Percentiles rank a stretch among this genome's conserved stretches.
phyloP scores from a whole-genome alignment of 192 early-diverging fungal genomes.

The Coemansia sp. region DNA sequence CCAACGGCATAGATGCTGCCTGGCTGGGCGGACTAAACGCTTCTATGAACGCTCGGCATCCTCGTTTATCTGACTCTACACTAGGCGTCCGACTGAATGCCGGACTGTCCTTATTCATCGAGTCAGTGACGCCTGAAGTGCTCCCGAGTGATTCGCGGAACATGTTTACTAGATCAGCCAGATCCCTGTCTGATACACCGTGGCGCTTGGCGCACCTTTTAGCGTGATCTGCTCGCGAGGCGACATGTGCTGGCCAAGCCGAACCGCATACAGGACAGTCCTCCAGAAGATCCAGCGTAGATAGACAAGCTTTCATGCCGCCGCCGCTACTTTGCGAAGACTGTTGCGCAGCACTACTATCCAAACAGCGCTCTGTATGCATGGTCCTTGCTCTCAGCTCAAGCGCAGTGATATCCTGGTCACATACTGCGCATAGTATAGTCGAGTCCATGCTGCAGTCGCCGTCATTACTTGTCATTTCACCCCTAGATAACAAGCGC shows the following conservation, averaged over 20 bases:
- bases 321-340: background rate
- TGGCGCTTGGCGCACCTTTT: slow-evolving; percentile 29
- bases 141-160: slow-evolving; percentile 40
- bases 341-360: slow-evolving; percentile 4
- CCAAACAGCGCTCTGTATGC: slow-evolving; percentile 38
- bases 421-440: slow-evolving; percentile 32
- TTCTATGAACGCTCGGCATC: background rate
- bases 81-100: background rate
- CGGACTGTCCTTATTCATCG: background rate
- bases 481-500: background rate
- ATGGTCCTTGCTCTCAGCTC: slow-evolving; percentile 22
- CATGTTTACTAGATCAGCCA: slow-evolving; percentile 24
- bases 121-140: background rate
- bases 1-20: background rate
- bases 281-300: slow-evolving; percentile 20
- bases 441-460: background rate
- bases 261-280: slow-evolving; percentile 46
- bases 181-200: slow-evolving; percentile 21
- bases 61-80: background rate
- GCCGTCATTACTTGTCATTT: background rate
- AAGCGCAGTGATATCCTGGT: slow-evolving; percentile 26
- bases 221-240: slow-evolving; percentile 25
- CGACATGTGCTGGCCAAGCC: slow-evolving; percentile 10
- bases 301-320: background rate
- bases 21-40: background rate